Conservation (phyloP, 352 stramenopile genomes). For the Hyaloperonospora arabidopsidis region DNA sequence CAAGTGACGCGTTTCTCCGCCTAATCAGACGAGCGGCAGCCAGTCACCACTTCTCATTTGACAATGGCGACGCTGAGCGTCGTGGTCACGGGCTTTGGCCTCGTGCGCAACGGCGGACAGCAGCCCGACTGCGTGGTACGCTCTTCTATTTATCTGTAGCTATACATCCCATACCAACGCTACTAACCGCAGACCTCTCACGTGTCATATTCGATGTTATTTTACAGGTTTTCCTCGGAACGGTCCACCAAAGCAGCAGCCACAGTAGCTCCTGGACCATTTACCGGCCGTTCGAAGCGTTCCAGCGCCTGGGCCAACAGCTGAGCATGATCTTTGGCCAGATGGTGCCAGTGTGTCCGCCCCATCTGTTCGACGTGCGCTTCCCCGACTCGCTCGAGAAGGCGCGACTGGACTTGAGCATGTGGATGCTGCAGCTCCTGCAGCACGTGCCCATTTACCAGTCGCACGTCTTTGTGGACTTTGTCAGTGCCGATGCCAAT, state of each 20-base stretch:
- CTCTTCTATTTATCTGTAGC: neutral
- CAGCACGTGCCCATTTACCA: conserved; percentile 74
- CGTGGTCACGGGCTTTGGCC: conserved; percentile 62
- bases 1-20: conserved; percentile 13
- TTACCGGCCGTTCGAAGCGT: conserved; percentile 66
- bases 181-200: neutral
- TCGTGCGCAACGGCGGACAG: conserved; percentile 43
- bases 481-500: conserved; percentile 73
- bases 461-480: conserved; percentile 79
- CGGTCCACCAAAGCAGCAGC: conserved; percentile 61
- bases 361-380: conserved; percentile 46
- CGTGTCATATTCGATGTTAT: conserved; percentile 8
- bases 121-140: conserved; percentile 47
- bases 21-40: conserved; percentile 20
- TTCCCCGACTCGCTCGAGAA: conserved; percentile 68
- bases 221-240: conserved; percentile 63
- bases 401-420: conserved; percentile 56
- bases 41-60: conserved; percentile 21
- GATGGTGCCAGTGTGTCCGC: conserved; percentile 48
- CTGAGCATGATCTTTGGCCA: conserved; percentile 66
- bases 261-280: conserved; percentile 59
- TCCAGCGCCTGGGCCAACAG: conserved; percentile 66
- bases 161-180: no score
- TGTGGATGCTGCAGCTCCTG: conserved; percentile 78
- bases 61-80: conserved; percentile 64